Percentiles rank a stretch among this genome's conserved stretches.
Evolutionary conservation across 352 stramenopile species (phyloP).

Genomic region (Pythium grandisporangium): DNA sequence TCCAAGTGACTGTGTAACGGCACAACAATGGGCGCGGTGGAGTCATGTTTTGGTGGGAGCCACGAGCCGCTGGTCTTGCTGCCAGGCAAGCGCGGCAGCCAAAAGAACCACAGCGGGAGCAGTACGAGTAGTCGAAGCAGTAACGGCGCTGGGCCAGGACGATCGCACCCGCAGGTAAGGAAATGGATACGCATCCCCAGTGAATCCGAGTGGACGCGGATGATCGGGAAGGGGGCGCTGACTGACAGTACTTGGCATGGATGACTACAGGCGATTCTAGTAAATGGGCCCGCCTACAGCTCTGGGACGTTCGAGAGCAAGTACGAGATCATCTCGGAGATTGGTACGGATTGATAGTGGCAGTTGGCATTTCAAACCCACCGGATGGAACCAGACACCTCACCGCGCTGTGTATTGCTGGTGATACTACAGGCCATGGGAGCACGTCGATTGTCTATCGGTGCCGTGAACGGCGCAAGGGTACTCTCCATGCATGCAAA

Average conservation of each 20-base stretch:
- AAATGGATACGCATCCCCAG: too few relatives aligned
- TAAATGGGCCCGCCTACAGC: constrained; percentile 62
- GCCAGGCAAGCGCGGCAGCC: constrained; percentile 28
- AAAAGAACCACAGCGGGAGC: constrained; percentile 26
- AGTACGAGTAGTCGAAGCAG: constrained; percentile 22
- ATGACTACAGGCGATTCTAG: constrained; percentile 57
- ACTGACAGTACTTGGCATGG: too few relatives aligned
- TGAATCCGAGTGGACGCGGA: too few relatives aligned
- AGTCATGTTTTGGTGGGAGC: constrained; percentile 36
- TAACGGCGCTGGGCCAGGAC: constrained; percentile 14
- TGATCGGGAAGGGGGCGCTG: too few relatives aligned
- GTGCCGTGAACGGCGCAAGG: constrained; percentile 54
- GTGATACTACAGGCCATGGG: constrained; percentile 39
- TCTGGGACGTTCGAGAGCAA: constrained; percentile 67
- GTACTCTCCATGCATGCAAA: constrained; percentile 65
- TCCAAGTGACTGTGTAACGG: constrained; percentile 4
- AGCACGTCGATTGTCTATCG: constrained; percentile 82
- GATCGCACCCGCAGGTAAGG: constrained; percentile 17
- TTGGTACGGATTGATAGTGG: constrained; percentile 53
- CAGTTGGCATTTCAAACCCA: too few relatives aligned
- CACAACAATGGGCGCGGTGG: constrained; percentile 19
- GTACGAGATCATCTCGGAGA: constrained; percentile 77
- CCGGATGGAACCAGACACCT: too few relatives aligned
- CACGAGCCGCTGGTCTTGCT: constrained; percentile 18
- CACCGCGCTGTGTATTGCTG: too few relatives aligned